phyloP scores from a whole-genome alignment of 306 rosid genomes.

The Cucumis melo region DNA sequence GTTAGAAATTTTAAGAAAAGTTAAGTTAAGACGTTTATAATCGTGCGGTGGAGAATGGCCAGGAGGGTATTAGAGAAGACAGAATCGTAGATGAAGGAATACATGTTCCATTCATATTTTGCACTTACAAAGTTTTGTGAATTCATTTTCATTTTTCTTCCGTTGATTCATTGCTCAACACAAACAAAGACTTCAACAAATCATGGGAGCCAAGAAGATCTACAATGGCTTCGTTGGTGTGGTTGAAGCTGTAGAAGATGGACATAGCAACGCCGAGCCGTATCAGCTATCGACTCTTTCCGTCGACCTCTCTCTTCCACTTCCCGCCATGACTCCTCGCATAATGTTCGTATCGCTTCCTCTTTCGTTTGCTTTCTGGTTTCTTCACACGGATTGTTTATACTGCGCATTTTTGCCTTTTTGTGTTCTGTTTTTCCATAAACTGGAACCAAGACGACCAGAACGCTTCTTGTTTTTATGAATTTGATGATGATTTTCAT shows the following conservation, averaged over 20 bases:
- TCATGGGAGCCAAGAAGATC: constrained; percentile 3
- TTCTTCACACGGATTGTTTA: not conserved
- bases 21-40: not conserved
- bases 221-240: not conserved
- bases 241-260: not conserved
- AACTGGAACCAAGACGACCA: not conserved
- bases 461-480: not conserved
- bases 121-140: not conserved
- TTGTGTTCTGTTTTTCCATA: not conserved
- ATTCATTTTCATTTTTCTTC: not conserved
- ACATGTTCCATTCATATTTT: not conserved
- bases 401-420: not conserved
- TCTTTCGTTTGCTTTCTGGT: not conserved
- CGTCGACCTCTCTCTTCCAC: constrained; percentile 49
- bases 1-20: not conserved
- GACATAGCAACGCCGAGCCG: not conserved
- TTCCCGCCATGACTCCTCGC: constrained; percentile 32
- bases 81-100: not conserved
- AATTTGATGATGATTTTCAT: not conserved
- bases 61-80: not conserved
- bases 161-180: not conserved
- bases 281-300: constrained; percentile 40
- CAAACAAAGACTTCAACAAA: not conserved
- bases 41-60: not conserved
- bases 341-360: constrained; percentile 31